These are phyloP conservation scores for Plenodomus biglobosus DNA, from an alignment of 2,329 filamentous ascomycete genomes.

Conservation along the genomic window DNA sequence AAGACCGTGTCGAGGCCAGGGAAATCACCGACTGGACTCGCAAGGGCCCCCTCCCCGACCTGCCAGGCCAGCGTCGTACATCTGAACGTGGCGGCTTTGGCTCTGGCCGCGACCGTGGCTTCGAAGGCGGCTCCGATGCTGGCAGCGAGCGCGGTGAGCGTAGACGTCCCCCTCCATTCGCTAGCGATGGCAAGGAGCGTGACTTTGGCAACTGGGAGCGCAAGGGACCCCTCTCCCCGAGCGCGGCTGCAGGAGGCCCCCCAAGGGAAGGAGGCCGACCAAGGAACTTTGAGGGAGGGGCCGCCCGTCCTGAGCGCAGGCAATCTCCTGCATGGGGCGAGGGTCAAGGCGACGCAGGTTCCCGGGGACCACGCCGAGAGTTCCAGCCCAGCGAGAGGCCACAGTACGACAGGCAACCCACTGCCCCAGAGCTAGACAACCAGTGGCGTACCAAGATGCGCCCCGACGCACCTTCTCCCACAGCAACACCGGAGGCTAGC, in stretches of 20 bases:
- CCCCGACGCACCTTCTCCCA: slow-evolving; percentile 70
- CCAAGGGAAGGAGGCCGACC: slow-evolving; percentile 61
- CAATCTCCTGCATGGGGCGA: slow-evolving; percentile 75
- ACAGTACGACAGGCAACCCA: slow-evolving; percentile 68
- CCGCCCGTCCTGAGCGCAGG: slow-evolving; percentile 43
- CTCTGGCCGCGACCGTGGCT: slow-evolving; percentile 51
- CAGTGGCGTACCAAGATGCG: slow-evolving; percentile 92
- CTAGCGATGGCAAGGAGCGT: slow-evolving; percentile 72
- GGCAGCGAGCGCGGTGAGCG: slow-evolving; percentile 66
- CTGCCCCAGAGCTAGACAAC: slow-evolving; percentile 87
- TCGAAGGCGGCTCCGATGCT: slow-evolving; percentile 55
- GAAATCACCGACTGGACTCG: slow-evolving; percentile 91
- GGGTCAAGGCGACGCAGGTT: slow-evolving; percentile 70
- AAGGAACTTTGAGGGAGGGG: slow-evolving; percentile 51
- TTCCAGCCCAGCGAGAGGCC: slow-evolving; percentile 60
- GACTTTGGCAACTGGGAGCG: slow-evolving; percentile 94
- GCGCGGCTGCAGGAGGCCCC: slow-evolving; percentile 45
- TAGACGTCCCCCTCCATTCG: slow-evolving; percentile 64
- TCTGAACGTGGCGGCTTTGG: slow-evolving; percentile 50
- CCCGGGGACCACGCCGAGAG: slow-evolving; percentile 74
- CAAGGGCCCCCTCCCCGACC: slow-evolving; percentile 81
- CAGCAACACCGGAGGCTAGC: slow-evolving; percentile 70
- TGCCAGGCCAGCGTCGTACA: slow-evolving; percentile 60
- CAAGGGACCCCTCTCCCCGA: slow-evolving; percentile 83
- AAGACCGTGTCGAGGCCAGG: slow-evolving; percentile 78